These are phyloP conservation scores for Alternaria sp. DNA, from an alignment of 2,329 filamentous ascomycete genomes.

Conservation along the genomic window DNA sequence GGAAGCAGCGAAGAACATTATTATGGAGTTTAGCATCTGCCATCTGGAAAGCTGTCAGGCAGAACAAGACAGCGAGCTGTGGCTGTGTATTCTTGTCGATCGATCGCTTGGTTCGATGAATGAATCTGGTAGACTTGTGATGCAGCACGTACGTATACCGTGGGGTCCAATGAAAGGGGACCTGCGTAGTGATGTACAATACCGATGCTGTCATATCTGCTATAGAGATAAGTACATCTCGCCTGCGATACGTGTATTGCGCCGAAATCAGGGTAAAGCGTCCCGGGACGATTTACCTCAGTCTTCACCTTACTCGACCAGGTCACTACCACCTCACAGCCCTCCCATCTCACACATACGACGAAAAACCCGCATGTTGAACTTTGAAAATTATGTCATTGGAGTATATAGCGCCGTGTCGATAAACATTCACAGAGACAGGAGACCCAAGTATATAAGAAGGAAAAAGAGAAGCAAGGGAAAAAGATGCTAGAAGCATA, in stretches of 20 bases:
- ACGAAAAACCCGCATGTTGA: neutral
- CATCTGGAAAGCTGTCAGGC: neutral
- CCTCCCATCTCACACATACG: neutral
- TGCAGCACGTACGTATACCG: neutral
- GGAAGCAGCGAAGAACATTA: neutral
- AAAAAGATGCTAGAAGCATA: neutral
- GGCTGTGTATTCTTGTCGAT: neutral
- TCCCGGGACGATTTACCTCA: neutral
- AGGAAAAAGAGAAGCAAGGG: neutral
- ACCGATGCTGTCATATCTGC: too few species aligned
- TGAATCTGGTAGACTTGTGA: neutral
- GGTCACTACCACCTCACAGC: neutral
- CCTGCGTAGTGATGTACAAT: neutral
- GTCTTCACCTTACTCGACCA: neutral
- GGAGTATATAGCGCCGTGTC: constrained; percentile 1
- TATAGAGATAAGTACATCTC: too few species aligned
- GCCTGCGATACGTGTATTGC: neutral
- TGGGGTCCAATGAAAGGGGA: neutral
- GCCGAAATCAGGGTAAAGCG: neutral
- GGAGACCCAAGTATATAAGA: neutral
- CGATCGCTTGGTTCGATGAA: neutral
- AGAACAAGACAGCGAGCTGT: neutral
- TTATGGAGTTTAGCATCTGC: neutral
- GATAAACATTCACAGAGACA: neutral
- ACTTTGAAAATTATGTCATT: neutral